Evolutionary conservation across 2,329 filamentous ascomycete genomes (phyloP).

Genomic region (Thielaviopsis euricoi): DNA sequence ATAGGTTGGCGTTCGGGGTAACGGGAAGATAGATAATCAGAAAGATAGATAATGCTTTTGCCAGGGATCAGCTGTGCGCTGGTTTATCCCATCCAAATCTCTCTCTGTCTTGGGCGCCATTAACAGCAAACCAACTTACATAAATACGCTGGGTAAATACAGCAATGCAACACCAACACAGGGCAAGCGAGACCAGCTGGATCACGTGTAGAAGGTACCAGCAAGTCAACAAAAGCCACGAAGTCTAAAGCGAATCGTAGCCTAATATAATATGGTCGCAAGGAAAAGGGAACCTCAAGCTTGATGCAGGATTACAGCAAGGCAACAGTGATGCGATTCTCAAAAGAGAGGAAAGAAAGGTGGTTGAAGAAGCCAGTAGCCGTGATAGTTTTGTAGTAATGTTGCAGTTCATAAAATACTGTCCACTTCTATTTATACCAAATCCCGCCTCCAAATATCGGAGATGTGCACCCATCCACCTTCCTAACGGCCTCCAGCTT

Average conservation of each 20-base stretch:
- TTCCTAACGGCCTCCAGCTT: background rate
- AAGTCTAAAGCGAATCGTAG: background rate
- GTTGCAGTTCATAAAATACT: background rate
- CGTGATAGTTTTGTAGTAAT: too few relatives aligned
- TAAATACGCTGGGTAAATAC: background rate
- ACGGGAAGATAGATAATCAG: background rate
- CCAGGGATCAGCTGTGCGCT: background rate
- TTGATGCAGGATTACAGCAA: background rate
- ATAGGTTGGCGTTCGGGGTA: background rate
- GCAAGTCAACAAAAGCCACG: background rate
- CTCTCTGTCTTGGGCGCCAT: background rate
- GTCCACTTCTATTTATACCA: background rate
- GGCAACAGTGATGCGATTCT: too few relatives aligned
- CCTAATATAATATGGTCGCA: background rate
- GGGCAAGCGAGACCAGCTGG: background rate
- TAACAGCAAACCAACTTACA: background rate
- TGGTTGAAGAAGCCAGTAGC: too few relatives aligned
- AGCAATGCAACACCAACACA: background rate
- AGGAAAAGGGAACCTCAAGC: background rate
- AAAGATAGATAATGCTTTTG: background rate
- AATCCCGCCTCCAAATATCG: background rate
- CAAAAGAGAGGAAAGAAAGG: background rate
- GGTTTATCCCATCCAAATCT: background rate
- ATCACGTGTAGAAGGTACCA: background rate
- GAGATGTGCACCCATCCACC: background rate